A percentile compares a stretch with the other conserved stretches of the same genome.
phyloP scores from a whole-genome alignment of 2,329 filamentous ascomycete genomes.

The Penicillium vulpinum region DNA sequence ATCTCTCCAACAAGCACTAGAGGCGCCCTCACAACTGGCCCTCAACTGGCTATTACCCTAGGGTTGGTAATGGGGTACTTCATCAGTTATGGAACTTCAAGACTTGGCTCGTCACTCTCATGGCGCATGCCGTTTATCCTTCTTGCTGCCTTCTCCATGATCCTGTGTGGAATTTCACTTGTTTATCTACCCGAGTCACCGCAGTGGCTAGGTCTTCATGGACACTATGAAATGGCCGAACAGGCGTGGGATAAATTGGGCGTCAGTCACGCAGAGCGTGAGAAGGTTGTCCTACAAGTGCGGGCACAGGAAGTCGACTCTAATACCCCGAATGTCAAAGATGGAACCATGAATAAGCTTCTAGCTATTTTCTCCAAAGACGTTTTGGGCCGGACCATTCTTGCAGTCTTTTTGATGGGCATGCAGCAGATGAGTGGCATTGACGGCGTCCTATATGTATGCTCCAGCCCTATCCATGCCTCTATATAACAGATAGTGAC shows the following conservation, averaged over 20 bases:
- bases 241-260: conserved; percentile 46
- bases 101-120: conserved; percentile 50
- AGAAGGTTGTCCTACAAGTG: conserved; percentile 45
- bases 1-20: conserved; percentile 56
- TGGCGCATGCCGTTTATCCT: conserved; percentile 60
- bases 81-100: conserved; percentile 57
- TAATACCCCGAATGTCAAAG: not conserved
- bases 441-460: conserved; percentile 61
- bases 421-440: conserved; percentile 64
- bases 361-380: conserved; percentile 40
- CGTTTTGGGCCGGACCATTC: conserved; percentile 50
- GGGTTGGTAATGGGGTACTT: conserved; percentile 61
- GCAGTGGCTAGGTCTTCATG: conserved; percentile 57
- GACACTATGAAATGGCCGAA: conserved; percentile 50
- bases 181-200: conserved; percentile 56
- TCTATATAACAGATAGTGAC: not conserved
- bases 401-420: conserved; percentile 59
- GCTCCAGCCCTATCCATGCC: not conserved
- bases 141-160: conserved; percentile 44
- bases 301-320: conserved; percentile 8
- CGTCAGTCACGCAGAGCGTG: conserved; percentile 48
- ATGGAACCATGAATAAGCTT: conserved; percentile 21
- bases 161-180: conserved; percentile 42
- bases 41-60: conserved; percentile 54
- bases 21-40: conserved; percentile 54